phyloP scores from a whole-genome alignment of 164 flowering plant species.

The Aristolochia californica region DNA sequence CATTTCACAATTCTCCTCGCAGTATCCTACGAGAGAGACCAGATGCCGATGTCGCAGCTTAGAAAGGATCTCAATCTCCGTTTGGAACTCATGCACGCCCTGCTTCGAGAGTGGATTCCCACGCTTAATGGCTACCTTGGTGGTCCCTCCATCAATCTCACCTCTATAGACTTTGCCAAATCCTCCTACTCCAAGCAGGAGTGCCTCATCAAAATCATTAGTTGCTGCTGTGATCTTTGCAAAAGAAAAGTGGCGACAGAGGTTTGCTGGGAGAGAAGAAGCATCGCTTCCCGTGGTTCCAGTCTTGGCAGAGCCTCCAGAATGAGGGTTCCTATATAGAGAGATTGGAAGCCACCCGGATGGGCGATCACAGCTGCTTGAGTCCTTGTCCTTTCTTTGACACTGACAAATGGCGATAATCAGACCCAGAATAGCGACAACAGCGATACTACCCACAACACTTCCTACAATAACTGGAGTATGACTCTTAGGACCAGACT shows the following conservation, averaged over 20 bases:
- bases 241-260: slow-evolving; percentile 40
- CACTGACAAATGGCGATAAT: slow-evolving; percentile 13
- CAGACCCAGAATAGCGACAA: slow-evolving; percentile 13
- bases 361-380: slow-evolving; percentile 21
- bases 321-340: slow-evolving; percentile 20
- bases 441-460: slow-evolving; percentile 16
- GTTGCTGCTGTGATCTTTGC: slow-evolving; percentile 38
- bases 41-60: slow-evolving; percentile 37
- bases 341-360: slow-evolving; percentile 58
- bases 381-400: slow-evolving; percentile 15
- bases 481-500: slow-evolving; percentile 8
- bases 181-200: slow-evolving; percentile 36
- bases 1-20: slow-evolving; percentile 36
- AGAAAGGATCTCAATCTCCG: slow-evolving; percentile 49
- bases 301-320: slow-evolving; percentile 25
- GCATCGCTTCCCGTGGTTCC: slow-evolving; percentile 25
- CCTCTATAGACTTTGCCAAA: slow-evolving; percentile 47
- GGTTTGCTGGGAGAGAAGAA: slow-evolving; percentile 25
- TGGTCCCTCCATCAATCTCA: slow-evolving; percentile 21
- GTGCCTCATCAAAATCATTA: slow-evolving; percentile 25
- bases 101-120: slow-evolving; percentile 32
- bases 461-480: slow-evolving; percentile 19
- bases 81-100: slow-evolving; percentile 41
- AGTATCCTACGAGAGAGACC: slow-evolving; percentile 43
- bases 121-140: slow-evolving; percentile 38